phyloP scores from a whole-genome alignment of 176 grass and related monocot species.

The Cenchrus fungigraminus region DNA sequence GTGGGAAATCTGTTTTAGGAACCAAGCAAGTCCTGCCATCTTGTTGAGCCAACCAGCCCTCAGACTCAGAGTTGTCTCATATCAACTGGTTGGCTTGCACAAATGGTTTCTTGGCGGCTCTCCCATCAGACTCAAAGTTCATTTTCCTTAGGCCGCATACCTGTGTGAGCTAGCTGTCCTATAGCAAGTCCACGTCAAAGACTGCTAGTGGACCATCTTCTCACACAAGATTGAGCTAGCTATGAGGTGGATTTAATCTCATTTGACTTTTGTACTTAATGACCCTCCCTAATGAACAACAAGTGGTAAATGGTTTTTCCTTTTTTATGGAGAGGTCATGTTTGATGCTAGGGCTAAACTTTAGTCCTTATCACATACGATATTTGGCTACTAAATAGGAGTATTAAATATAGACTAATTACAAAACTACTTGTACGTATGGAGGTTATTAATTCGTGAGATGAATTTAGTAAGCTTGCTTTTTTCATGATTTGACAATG shows the following conservation, averaged over 20 bases:
- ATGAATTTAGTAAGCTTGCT: no score
- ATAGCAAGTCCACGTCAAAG: constrained; percentile 10
- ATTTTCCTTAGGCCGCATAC: background rate
- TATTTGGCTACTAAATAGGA: no score
- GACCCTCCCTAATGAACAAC: no score
- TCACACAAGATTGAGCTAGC: background rate
- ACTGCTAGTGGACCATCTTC: background rate
- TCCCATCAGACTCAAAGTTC: background rate
- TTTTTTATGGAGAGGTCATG: no score
- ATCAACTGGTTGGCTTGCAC: background rate
- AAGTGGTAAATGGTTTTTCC: no score
- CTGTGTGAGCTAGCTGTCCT: background rate
- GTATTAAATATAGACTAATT: no score
- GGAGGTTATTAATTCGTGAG: no score
- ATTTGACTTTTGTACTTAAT: background rate
- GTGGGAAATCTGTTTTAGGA: background rate
- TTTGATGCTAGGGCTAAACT: no score
- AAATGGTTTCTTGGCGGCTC: background rate
- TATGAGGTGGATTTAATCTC: background rate
- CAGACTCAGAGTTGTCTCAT: no score
- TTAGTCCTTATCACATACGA: no score
- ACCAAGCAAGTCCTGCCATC: background rate
- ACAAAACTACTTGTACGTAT: no score
- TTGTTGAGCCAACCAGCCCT: background rate
- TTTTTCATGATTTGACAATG: no score